phyloP scores from a whole-genome alignment of 1,284 basidiomycete species.

The Golubevia sp. region DNA sequence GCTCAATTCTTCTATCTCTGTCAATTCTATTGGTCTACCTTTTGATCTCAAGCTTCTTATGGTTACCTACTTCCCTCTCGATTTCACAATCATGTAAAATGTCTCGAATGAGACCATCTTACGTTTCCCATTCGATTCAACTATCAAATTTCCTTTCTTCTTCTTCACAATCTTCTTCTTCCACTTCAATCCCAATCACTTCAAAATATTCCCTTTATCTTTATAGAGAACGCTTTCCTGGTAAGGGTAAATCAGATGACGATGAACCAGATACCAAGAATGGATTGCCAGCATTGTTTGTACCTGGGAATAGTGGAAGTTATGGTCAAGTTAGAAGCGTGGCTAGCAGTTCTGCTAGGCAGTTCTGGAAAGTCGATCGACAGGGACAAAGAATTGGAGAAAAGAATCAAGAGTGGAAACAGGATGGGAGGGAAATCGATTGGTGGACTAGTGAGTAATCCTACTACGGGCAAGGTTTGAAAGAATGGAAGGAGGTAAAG shows the following conservation, averaged over 20 bases:
- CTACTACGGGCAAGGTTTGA: too few species aligned
- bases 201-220: slow-evolving; percentile 52
- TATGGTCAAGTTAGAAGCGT: slow-evolving; percentile 55
- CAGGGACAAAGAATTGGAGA: neutral
- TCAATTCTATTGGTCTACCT: too few species aligned
- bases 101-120: slow-evolving; percentile 53
- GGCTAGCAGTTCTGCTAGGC: slow-evolving; percentile 36
- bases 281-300: slow-evolving; percentile 43
- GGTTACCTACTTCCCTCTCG: too few species aligned
- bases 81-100: slow-evolving; percentile 43
- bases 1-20: too few species aligned
- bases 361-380: slow-evolving; percentile 30
- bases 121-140: slow-evolving; percentile 23
- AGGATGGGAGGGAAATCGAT: slow-evolving; percentile 27
- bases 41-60: too few species aligned
- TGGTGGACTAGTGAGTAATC: slow-evolving; percentile 26
- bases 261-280: neutral
- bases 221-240: slow-evolving; percentile 35
- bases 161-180: slow-evolving; percentile 14
- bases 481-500: too few species aligned
- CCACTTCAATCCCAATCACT: slow-evolving; percentile 11
- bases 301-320: slow-evolving; percentile 55
- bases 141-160: slow-evolving; percentile 19
- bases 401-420: slow-evolving; percentile 26
- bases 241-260: slow-evolving; percentile 17